Conservation (phyloP, 306 rosid genomes). For the Castanea crenata region DNA sequence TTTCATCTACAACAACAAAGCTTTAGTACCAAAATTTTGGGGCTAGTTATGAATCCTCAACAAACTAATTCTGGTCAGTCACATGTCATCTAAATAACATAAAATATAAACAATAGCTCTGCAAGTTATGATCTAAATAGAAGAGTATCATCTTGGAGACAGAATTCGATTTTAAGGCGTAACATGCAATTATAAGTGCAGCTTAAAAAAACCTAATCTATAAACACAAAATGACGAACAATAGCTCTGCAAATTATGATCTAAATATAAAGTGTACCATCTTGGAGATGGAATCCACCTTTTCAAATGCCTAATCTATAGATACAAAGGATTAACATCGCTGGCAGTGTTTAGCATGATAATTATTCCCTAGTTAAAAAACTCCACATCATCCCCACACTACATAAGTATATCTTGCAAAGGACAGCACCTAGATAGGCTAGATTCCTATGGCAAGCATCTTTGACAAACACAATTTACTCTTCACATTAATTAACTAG, state of each 20-base stretch:
- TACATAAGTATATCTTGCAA: not conserved
- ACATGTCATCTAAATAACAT: not conserved
- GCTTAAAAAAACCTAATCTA: too few species aligned
- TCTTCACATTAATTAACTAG: not conserved
- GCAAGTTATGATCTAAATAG: not conserved
- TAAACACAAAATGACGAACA: too few species aligned
- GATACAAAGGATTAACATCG: not conserved
- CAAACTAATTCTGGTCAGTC: too few species aligned
- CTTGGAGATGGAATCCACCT: not conserved
- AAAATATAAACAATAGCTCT: not conserved
- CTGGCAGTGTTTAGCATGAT: not conserved
- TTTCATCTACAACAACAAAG: too few species aligned
- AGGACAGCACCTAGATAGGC: too few species aligned
- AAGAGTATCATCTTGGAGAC: not conserved
- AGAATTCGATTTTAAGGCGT: too few species aligned
- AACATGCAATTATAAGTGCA: too few species aligned
- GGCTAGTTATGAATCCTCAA: too few species aligned
- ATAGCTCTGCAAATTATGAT: too few species aligned
- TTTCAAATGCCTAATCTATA: not conserved
- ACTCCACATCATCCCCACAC: too few species aligned
- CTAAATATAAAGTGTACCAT: too few species aligned
- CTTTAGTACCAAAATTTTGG: too few species aligned
- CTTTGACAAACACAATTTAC: not conserved
- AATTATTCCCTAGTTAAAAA: not conserved
- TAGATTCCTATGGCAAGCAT: not conserved